Evolutionary conservation across 495 filamentous ascomycete genomes (phyloP), one percentile per base, ranked within the genome.

Genomic region (Entonaema liquescens): DNA sequence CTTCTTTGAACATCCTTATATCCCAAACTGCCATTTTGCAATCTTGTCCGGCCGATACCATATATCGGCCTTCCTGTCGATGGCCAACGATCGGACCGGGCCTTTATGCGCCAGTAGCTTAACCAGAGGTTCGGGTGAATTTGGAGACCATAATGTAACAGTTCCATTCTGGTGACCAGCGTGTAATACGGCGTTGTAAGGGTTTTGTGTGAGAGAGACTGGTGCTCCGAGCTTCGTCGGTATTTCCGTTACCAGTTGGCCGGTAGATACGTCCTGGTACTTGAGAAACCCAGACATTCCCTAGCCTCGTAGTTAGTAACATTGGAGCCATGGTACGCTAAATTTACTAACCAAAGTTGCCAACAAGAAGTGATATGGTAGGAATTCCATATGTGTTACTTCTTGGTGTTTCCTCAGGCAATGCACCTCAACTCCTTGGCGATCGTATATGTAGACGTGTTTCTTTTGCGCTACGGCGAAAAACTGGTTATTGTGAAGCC

Each of bases 401-500:
- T 98, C 95, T 67, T 95, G 85, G 73, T 96, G 94, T 75, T 93
- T 92, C 79, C 87, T 88, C 65, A 99, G 82, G 76, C 92, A 94
- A 79, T 99, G 96, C 21, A 99, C 77, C 79, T 99, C 95, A 15
- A 96, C 90, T 65, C 95, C 95, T 28, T 89, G 84, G 36, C 88
- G 82, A 72, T 98, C 95, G 82, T 99, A 99, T 67, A 99, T 98
- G 82, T 84, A 85, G 67, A 94, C 91, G 67, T 95, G 90, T 80
- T 96, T 97, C 86, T 98, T 98, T 80, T 99, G 95, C 28, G 95
- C 93, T n/a, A 97, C 93, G 3, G 96, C 95, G 80, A 98, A 97
- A 79, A 86, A 93, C 72, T 97, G 94, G 77, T 97, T 93, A 73
- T 97, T 98, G 79, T 99, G 95, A 61, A 99, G 84, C 92, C 94